Percentiles rank a stretch among this genome's conserved stretches.
Evolutionary conservation across 495 filamentous ascomycete species (phyloP).

Genomic region (Rhypophila decipiens): DNA sequence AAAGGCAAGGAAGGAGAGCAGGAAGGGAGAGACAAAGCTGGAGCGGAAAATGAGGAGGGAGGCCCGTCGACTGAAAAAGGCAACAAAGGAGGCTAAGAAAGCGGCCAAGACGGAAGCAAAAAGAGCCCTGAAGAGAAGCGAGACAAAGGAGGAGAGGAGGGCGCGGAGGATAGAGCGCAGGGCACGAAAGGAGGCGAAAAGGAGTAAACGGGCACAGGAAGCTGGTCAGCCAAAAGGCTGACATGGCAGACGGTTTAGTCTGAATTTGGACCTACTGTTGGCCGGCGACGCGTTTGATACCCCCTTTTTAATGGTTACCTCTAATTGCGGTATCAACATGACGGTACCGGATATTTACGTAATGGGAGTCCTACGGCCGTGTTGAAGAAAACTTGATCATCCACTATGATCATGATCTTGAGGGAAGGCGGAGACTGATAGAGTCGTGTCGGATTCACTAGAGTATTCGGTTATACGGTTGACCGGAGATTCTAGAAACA

Average conservation of each 20-base stretch:
- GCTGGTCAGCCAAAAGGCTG: not conserved
- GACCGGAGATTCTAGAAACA: no score
- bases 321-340: not conserved
- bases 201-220: slow-evolving; percentile 9
- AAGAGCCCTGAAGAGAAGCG: slow-evolving; percentile 16
- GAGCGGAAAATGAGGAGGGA: slow-evolving; percentile 31
- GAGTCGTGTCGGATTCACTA: no score
- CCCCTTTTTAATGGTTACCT: no score
- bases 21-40: slow-evolving; percentile 26
- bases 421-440: no score
- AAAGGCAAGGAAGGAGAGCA: slow-evolving; percentile 10
- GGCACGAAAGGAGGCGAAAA: slow-evolving; percentile 37
- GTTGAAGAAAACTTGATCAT: no score
- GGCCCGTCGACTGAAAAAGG: slow-evolving; percentile 22
- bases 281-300: no score
- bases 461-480: no score
- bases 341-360: no score
- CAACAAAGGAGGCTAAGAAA: slow-evolving; percentile 11
- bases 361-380: no score
- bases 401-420: no score
- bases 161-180: slow-evolving; percentile 37
- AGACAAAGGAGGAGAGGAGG: slow-evolving; percentile 36
- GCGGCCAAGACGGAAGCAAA: slow-evolving; percentile 13
- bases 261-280: not conserved
- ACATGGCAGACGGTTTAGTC: not conserved